Base-by-base conservation (phyloP, 2,329 filamentous ascomycete genomes). In the Microsporum canis region DNA sequence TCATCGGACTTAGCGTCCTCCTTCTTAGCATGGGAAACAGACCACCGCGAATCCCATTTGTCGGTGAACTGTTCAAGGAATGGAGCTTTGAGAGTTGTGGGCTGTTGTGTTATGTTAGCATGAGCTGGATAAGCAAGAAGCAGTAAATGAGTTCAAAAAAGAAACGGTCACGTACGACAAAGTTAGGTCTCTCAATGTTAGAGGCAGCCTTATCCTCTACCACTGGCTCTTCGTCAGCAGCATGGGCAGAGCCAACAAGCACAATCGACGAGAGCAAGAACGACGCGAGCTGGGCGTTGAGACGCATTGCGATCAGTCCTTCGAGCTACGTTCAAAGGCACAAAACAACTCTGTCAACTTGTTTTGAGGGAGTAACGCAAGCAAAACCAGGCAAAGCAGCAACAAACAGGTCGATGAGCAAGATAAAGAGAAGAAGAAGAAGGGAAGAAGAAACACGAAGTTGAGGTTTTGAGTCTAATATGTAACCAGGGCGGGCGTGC, bases 21-120 rank as follows among this genome's bases (percentile, higher is more conserved):
- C 85, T 99, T 99, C 85, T 97, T 97, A 68, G 94, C 94, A 74
- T 94, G 88, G 57, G 92, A 97, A 62, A 88, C 84, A 79, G 92
- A 91, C 94, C 94, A 99, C 79, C 91, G 84, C 67, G 83, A 79
- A 68, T 96, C 88, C 92, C 92, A 97, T 78, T 89, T 91, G 69
- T 95, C 88, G 78, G 89, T 95, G 81, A 99, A 99, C 78, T 99
- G 94, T 81, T 99, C 94, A 66, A 97, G 80, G 84, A 99, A 99
- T 63, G 91, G 89, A 68, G 87, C 94, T 80, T 96, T 94, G 71
- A 97, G 75, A 65, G 80, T 83, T 67, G 91, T 89, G 63, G 94
- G 91, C 92, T 99, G 55, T 23, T 51, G 60, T 14, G 39, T 7
- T 8, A 1, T 6, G 10, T 27, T 3, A 41, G 55, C 29, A 14